Percentiles rank a stretch among this genome's conserved stretches.
phyloP scores from a whole-genome alignment of 345 rosid species.

The Carallia brachiata region DNA sequence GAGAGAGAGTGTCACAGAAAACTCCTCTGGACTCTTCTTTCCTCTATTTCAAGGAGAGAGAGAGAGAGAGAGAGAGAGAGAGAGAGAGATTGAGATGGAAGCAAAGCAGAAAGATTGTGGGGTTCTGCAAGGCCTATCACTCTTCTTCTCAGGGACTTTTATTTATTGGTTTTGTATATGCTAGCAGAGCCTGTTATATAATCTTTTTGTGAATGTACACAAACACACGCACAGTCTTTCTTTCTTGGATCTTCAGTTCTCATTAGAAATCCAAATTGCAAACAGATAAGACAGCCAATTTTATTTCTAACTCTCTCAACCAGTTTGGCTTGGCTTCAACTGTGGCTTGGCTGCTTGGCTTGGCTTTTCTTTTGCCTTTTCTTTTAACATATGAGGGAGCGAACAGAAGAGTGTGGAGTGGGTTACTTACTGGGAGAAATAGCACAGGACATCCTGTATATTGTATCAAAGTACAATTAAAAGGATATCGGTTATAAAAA shows the following conservation, averaged over 20 bases:
- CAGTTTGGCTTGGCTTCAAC: conserved; percentile 10
- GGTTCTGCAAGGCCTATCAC: conserved; percentile 29
- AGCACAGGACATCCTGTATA: no score
- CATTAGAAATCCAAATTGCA: no score
- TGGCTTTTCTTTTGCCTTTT: background rate
- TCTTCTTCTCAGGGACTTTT: conserved; percentile 21
- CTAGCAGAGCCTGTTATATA: background rate
- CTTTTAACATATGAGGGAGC: background rate
- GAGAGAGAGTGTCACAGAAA: conserved; percentile 26
- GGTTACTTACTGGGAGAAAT: no score
- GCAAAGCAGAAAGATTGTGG: conserved; percentile 17
- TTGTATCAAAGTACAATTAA: no score
- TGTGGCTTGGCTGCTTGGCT: background rate
- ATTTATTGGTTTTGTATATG: conserved; percentile 29
- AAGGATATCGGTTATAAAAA: no score
- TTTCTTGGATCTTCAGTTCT: background rate
- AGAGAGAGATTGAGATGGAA: background rate
- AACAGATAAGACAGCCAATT: background rate
- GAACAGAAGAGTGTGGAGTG: no score
- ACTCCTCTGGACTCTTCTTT: conserved; percentile 29
- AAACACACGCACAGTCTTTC: background rate
- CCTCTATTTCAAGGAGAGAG: conserved; percentile 45
- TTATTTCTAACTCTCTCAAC: background rate
- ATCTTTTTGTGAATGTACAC: background rate
- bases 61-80: conserved; percentile 28